Percentiles rank a stretch among this genome's conserved stretches.
These are phyloP conservation scores for Mycocentrospora acerina DNA, from an alignment of 2,329 filamentous ascomycete species.

Conservation along the genomic window DNA sequence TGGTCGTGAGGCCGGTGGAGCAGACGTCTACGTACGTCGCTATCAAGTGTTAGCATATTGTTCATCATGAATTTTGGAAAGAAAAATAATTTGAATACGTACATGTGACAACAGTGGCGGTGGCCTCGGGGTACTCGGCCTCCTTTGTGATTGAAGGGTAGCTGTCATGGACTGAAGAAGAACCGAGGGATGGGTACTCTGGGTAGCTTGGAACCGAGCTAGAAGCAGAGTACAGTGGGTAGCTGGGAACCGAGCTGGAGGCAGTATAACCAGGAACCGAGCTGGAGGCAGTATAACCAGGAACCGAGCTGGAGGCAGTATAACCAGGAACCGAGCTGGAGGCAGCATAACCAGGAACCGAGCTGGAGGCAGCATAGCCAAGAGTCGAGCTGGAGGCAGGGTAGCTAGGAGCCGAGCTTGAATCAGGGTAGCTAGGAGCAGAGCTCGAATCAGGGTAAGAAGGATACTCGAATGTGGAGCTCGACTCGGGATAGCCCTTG, in stretches of 20 bases:
- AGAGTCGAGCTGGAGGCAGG: constrained; percentile 5
- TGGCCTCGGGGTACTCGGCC: constrained; percentile 9
- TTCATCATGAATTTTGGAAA: too few species aligned
- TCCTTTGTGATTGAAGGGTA: too few species aligned
- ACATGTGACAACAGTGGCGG: constrained; percentile 10
- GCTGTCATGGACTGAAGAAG: not conserved
- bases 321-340: constrained; percentile 7
- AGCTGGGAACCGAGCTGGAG: constrained; percentile 5
- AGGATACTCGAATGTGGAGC: too few species aligned
- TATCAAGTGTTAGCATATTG: not conserved
- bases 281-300: constrained; percentile 5
- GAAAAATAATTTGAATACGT: too few species aligned
- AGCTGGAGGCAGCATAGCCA: constrained; percentile 5
- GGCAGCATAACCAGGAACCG: not conserved
- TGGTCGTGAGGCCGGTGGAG: constrained; percentile 38
- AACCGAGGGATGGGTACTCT: not conserved
- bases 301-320: constrained; percentile 7
- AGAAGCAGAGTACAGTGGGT: constrained; percentile 3
- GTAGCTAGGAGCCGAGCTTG: not conserved
- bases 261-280: not conserved
- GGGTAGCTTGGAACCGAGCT: constrained; percentile 5
- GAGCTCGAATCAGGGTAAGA: constrained; percentile 1
- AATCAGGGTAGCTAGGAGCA: constrained; percentile 1
- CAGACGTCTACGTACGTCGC: constrained; percentile 40
- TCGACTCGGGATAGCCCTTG: too few species aligned